These are phyloP conservation scores for Porcisia deanei DNA, from an alignment of 208 protist genomes.

Conservation along the genomic window DNA sequence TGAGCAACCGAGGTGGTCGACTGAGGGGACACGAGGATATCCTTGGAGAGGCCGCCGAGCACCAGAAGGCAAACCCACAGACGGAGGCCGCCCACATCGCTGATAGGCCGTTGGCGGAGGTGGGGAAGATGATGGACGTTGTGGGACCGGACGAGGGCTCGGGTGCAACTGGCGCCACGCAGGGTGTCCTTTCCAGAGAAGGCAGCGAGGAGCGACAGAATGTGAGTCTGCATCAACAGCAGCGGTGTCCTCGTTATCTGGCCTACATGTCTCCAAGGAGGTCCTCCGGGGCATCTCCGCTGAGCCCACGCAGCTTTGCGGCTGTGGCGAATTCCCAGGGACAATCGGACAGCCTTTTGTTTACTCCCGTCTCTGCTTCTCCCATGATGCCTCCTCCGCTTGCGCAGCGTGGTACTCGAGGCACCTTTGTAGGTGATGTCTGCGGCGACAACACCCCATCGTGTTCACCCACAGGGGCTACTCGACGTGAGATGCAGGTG, in stretches of 20 bases:
- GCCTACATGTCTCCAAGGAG: slow-evolving; percentile 5
- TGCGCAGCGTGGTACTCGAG: not conserved
- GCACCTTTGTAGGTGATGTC: not conserved
- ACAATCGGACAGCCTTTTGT: not conserved
- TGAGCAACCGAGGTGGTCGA: not conserved
- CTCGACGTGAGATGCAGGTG: not conserved
- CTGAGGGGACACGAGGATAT: not conserved
- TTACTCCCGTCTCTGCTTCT: not conserved
- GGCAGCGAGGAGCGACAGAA: not conserved
- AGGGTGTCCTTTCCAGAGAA: no score
- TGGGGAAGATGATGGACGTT: not conserved
- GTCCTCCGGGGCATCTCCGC: not conserved
- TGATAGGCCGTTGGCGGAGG: not conserved
- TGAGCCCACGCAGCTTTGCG: not conserved
- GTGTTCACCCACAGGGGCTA: not conserved
- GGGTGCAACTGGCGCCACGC: no score
- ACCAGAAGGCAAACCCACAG: not conserved
- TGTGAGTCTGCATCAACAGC: not conserved
- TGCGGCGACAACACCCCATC: not conserved
- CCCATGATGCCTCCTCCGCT: not conserved
- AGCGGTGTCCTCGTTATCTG: slow-evolving; percentile 10
- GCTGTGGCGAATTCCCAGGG: not conserved
- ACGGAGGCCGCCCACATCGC: not conserved
- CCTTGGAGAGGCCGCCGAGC: not conserved
- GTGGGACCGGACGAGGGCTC: not conserved